Conservation (phyloP, 2,329 filamentous ascomycete species). For the Trichoderma afroharzianum region DNA sequence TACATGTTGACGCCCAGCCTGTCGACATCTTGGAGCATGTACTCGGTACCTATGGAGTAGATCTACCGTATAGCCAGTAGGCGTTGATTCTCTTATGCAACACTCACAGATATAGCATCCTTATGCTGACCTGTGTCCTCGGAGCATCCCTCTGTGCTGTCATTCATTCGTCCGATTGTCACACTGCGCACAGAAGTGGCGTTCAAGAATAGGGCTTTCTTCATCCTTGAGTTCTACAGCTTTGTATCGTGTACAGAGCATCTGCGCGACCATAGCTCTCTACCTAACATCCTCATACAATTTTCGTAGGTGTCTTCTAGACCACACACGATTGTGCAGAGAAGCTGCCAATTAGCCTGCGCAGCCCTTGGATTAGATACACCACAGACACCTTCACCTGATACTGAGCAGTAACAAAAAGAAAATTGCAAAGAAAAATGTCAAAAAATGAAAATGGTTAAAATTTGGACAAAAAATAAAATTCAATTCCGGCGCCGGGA, state of each 20-base stretch:
- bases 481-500: conserved; percentile 17
- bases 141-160: neutral
- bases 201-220: neutral
- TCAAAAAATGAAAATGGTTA: no score
- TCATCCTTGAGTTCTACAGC: neutral
- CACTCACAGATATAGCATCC: neutral
- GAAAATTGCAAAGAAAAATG: neutral
- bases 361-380: neutral
- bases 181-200: neutral
- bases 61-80: neutral
- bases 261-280: neutral
- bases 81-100: neutral
- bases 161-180: neutral
- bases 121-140: neutral
- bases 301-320: neutral
- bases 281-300: neutral
- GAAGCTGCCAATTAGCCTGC: neutral
- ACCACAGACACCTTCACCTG: neutral
- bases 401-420: neutral
- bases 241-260: neutral
- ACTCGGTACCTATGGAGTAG: neutral
- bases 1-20: neutral
- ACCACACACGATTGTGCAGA: neutral
- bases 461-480: neutral
- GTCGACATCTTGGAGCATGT: neutral